Percentiles rank a stretch among this genome's conserved stretches.
Evolutionary conservation across 192 early-diverging fungal species (phyloP).

Genomic region (Ambispora gerdemannii): DNA sequence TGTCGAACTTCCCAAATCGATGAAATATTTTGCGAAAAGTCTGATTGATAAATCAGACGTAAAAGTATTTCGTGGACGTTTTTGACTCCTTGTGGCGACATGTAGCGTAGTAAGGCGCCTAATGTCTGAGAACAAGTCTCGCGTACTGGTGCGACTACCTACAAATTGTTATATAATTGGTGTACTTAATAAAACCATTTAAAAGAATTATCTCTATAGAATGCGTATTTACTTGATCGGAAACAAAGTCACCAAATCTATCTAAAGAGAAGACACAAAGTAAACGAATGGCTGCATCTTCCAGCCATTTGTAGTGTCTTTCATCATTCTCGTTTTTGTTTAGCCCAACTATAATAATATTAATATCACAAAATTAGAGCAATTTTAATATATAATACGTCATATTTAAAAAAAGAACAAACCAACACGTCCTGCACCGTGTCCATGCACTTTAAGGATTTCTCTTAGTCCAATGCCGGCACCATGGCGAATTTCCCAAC

Average conservation of each 20-base stretch:
- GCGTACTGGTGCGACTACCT: constrained; percentile 89
- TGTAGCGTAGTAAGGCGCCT: constrained; percentile 67
- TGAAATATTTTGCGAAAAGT: constrained; percentile 39
- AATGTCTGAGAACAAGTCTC: constrained; percentile 89
- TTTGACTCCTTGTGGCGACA: constrained; percentile 52
- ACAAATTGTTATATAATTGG: background rate
- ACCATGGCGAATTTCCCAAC: constrained; percentile 94
- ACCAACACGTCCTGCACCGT: constrained; percentile 72
- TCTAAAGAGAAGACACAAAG: constrained; percentile 93
- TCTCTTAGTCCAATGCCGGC: constrained; percentile 91
- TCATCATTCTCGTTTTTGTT: constrained; percentile 53
- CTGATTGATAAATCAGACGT: constrained; percentile 62
- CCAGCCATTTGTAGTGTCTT: constrained; percentile 76
- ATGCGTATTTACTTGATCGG: constrained; percentile 63
- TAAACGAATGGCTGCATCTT: constrained; percentile 86
- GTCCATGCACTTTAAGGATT: constrained; percentile 82
- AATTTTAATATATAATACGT: too few species aligned
- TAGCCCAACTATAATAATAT: constrained; percentile 42
- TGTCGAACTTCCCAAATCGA: constrained; percentile 90
- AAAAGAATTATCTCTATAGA: background rate
- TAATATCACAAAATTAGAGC: background rate
- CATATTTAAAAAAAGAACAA: background rate
- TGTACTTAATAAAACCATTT: too few species aligned
- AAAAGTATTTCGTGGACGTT: constrained; percentile 68
- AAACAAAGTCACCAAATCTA: constrained; percentile 95